Base-by-base conservation (phyloP, 2,329 filamentous ascomycete species). In the Pseudogymnoascus verrucosus region DNA sequence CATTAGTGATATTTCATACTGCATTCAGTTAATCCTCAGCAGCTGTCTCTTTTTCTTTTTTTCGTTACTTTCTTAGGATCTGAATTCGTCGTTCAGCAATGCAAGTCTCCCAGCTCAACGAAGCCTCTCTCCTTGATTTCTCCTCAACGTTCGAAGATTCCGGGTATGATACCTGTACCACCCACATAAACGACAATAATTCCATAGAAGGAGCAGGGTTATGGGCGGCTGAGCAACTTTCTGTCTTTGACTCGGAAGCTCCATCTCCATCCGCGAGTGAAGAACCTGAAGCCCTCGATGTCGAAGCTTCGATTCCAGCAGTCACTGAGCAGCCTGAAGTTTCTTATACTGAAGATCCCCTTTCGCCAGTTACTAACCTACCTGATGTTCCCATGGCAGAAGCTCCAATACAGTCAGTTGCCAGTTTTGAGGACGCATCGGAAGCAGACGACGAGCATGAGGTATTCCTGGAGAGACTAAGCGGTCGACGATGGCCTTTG, bases 131-230 rank as follows among this genome's bases (percentile, higher is more conserved):
- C 28, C 51, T 57, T 57, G 51, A 36, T 57, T 19, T 7, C 6
- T 36, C 28, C 16, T 36, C 28, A 34, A 8, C 28, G 28, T 57
- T 57, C 28, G 51, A 57, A 19, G 59, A 61, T 26, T 61, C 59
- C 2, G 59, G 59, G 23, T 61, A 61, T 61, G 59, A 61, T 42
- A 40, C 59, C 8, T 23, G 14, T 26, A 61, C 59, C 34, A 34
- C n/a, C 21, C 51, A 3, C 28, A 21, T 36, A 57, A 16, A 57
- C 14, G 51, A 57, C 51, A 14, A 36, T 57, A 16, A 36, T 5
- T 57, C 51, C 16, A 57, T 57, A 57, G 51, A 57, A 34, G 28
- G 28, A 21, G 51, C 28, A 57, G 51, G 51, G 14, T 34, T 57
- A 16, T 57, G 51, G 51, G 51, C 51, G n/a, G 51, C 51, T 2